These are phyloP conservation scores for Aegilops umbellulata DNA, from an alignment of 176 grass and related monocot species.

Conservation along the genomic window DNA sequence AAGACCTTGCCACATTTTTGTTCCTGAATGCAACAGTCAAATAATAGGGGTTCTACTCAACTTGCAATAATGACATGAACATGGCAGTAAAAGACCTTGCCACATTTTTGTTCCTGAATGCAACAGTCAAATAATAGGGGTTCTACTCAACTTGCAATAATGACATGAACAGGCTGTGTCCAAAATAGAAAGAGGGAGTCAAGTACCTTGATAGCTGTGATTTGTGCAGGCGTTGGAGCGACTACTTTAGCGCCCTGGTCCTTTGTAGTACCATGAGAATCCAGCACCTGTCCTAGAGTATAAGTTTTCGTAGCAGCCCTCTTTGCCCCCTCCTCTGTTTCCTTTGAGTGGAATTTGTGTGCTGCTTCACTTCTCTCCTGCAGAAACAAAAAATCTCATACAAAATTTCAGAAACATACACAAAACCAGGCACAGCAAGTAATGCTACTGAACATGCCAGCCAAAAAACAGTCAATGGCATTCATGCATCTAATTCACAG, in stretches of 20 bases:
- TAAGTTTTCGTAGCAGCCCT: constrained; percentile 80
- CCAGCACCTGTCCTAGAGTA: constrained; percentile 41
- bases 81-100: no score
- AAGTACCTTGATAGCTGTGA: constrained; percentile 91
- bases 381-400: constrained; percentile 33
- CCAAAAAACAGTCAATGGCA: constrained; percentile 22
- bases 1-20: no score
- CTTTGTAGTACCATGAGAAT: constrained; percentile 41
- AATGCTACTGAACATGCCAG: neutral
- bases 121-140: no score
- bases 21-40: no score
- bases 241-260: constrained; percentile 70
- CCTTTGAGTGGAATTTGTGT: constrained; percentile 71
- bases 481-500: neutral
- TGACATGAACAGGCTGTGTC: neutral
- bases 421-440: neutral
- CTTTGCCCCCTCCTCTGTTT: constrained; percentile 83
- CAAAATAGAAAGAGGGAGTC: neutral
- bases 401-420: constrained; percentile 28
- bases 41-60: no score
- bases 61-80: no score
- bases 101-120: no score
- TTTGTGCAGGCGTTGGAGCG: constrained; percentile 83
- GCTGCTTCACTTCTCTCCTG: constrained; percentile 83
- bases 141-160: no score